A percentile compares a stretch with the other conserved stretches of the same genome.
Evolutionary conservation across 257 asterid species (phyloP).

Genomic region (Solanum okadae): DNA sequence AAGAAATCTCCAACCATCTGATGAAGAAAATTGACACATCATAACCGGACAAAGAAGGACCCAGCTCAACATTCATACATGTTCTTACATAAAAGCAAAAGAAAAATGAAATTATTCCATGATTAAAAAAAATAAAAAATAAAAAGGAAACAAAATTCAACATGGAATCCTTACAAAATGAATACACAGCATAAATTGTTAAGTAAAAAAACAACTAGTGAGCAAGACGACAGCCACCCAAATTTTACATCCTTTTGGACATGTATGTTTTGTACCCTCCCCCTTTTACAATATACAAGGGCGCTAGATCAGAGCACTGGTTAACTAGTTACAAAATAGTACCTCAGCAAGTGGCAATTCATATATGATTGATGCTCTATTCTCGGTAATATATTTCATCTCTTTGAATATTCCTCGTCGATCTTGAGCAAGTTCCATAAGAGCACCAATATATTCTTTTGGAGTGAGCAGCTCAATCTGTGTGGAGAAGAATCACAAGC

Average conservation of each 20-base stretch:
- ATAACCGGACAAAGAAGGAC: not conserved
- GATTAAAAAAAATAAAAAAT: not conserved
- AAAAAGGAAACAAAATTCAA: not conserved
- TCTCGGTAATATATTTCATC: conserved; percentile 84
- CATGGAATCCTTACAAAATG: not conserved
- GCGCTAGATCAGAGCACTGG: not conserved
- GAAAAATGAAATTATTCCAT: not conserved
- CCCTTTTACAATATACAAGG: not conserved
- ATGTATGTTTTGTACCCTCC: not conserved
- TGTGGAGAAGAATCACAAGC: conserved; percentile 9
- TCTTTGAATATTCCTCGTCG: conserved; percentile 94
- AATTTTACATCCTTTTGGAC: not conserved
- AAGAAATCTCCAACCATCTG: conserved; percentile 99
- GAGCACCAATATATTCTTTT: conserved; percentile 86
- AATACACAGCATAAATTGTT: not conserved
- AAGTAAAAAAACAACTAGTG: not conserved
- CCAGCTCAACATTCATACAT: not conserved
- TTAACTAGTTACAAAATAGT: conserved; percentile 13
- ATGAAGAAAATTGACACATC: conserved; percentile 19
- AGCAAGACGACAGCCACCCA: not conserved
- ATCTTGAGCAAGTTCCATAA: conserved; percentile 99
- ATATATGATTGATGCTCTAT: conserved; percentile 63
- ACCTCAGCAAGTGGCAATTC: conserved; percentile 98
- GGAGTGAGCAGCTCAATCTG: conserved; percentile 97
- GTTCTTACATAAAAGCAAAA: not conserved